phyloP scores from a whole-genome alignment of 306 rosid species.

The Vigna unguiculata region DNA sequence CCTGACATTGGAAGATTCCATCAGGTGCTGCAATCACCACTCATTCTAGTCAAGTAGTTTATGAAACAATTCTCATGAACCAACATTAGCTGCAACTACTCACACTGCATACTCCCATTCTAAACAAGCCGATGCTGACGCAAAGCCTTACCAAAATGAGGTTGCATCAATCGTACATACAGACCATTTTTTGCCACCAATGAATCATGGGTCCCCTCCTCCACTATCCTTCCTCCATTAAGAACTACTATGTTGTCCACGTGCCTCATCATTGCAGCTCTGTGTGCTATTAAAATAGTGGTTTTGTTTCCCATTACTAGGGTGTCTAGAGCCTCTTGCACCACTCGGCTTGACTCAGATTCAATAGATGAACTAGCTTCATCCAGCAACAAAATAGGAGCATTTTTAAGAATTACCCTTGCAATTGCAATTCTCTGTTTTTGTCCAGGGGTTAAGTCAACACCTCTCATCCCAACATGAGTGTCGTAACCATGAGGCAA shows the following conservation, averaged over 20 bases:
- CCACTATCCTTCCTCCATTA: slow-evolving; percentile 97
- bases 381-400: slow-evolving; percentile 93
- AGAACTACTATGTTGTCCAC: slow-evolving; percentile 99
- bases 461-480: slow-evolving; percentile 99
- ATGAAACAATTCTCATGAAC: slow-evolving; percentile 54
- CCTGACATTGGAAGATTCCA: slow-evolving; percentile 47
- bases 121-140: slow-evolving; percentile 91
- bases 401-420: slow-evolving; percentile 91
- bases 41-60: slow-evolving; percentile 50
- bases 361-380: slow-evolving; percentile 99
- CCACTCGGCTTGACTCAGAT: slow-evolving; percentile 98
- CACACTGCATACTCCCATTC: slow-evolving; percentile 41
- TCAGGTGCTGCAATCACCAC: slow-evolving; percentile 43
- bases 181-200: slow-evolving; percentile 89
- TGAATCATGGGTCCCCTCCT: slow-evolving; percentile 87
- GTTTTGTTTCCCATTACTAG: slow-evolving; percentile 99
- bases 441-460: slow-evolving; percentile 98
- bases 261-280: slow-evolving; percentile 99
- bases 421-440: slow-evolving; percentile 99
- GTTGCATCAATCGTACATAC: slow-evolving; percentile 96
- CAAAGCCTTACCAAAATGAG: slow-evolving; percentile 94
- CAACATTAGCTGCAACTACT: slow-evolving; percentile 47
- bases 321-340: slow-evolving; percentile 99
- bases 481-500: slow-evolving; percentile 99
- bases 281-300: slow-evolving; percentile 95